These are phyloP conservation scores for Verticillium longisporum DNA, from an alignment of 2,329 filamentous ascomycete species.

Conservation along the genomic window DNA sequence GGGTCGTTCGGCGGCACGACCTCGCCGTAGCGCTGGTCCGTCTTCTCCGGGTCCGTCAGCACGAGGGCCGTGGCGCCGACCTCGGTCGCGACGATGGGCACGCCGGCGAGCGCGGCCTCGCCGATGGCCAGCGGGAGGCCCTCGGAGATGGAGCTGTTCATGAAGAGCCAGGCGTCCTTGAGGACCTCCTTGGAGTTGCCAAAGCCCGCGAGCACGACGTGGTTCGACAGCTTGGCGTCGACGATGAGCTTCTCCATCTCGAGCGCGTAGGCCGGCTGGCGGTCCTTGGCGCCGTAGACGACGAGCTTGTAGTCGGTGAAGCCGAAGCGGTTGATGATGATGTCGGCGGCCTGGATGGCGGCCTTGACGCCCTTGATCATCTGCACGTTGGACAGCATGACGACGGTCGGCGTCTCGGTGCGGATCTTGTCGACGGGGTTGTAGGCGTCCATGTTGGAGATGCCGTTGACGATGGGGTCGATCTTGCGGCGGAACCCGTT, in stretches of 20 bases:
- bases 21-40: constrained; percentile 46
- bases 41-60: constrained; percentile 42
- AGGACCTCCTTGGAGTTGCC: constrained; percentile 49
- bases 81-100: constrained; percentile 49
- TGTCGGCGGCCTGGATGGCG: constrained; percentile 55
- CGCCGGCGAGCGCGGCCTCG: constrained; percentile 50
- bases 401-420: constrained; percentile 52
- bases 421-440: constrained; percentile 52
- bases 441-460: constrained; percentile 58
- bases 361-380: constrained; percentile 59
- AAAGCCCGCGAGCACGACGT: constrained; percentile 46
- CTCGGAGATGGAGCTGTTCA: constrained; percentile 51
- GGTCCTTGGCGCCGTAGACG: constrained; percentile 58
- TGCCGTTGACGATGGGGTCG: constrained; percentile 59
- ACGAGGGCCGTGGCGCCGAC: constrained; percentile 49
- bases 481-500: constrained; percentile 53
- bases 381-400: constrained; percentile 58
- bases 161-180: constrained; percentile 50
- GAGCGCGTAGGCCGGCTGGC: constrained; percentile 53
- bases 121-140: constrained; percentile 49
- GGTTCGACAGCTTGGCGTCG: constrained; percentile 43
- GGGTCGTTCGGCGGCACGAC: constrained; percentile 60
- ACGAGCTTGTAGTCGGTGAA: constrained; percentile 57
- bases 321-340: constrained; percentile 61
- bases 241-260: constrained; percentile 52